Base-by-base conservation (phyloP, 345 rosid genomes). In the Trapa bicornis region DNA sequence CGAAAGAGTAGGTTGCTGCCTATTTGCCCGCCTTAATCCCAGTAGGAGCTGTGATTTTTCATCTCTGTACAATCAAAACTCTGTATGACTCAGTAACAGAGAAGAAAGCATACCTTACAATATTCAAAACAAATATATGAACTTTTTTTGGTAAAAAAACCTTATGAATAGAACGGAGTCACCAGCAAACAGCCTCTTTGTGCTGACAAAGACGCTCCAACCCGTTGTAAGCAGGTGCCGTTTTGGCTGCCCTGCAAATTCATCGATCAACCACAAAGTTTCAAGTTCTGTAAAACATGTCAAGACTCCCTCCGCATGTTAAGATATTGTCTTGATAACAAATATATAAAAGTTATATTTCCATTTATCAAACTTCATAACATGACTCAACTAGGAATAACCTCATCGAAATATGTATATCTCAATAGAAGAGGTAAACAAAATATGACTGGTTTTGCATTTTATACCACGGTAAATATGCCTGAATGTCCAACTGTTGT, bases 1-100 rank as follows among this genome's bases (percentile, higher is more conserved):
- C 37, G 99, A 87, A 52, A 94, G 89, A 22, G 98, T 84, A 32
- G 96, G 83, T 61, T 92, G 98, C 80, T 88, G 97, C 73, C 95
- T 82, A 77, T 87, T 88, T 42, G 99, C 96, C 58, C 79, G 92
- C 75, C 92, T 81, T 80, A 86, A 84, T 47, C 98, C 98, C 83
- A 93, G 76, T 41, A 88, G 76, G 68, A 90, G 92, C 82, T 90
- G 96, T 47, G 86, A 85, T 79, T 93, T 93, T 71, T 88, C 97
- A 81, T 93, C 98, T 77, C 98, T 93, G 71, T 74, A 65, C 2
- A 56, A 62, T 67, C 61, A 67, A 39, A 45, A 66, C 52, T 68
- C 62, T 42, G 65, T 43, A 41, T n/a, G 37, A 16, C 47, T 65
- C 37, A 17, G 47, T 36, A n/a, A 8, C 52, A n/a, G 0, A 43